Evolutionary conservation across 1,284 basidiomycete genomes (phyloP), one percentile per base, ranked within the genome.

Genomic region (Rugosomyces carneus): DNA sequence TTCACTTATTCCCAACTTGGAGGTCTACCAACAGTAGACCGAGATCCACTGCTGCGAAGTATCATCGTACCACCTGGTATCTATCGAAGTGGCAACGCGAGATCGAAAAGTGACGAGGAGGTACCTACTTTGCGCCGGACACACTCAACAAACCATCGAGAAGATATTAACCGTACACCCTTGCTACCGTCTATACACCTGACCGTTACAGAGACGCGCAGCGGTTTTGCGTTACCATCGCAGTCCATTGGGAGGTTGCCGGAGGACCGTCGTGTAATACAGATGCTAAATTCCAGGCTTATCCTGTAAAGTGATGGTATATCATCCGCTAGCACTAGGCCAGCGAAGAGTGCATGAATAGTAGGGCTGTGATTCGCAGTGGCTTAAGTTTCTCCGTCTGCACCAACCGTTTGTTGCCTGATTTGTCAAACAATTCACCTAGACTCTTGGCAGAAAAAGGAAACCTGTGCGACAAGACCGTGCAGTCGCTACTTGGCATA

Each of bases 231-330:
- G 43, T 42, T 50, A 16, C 45, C 63, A 34, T 61, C 65, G 42
- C 61, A 46, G n/a, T 44, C 63, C 58, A 32, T 44, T 65, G 59
- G 67, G n/a, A 70, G 76, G 47, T 58, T 72, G 52, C 64, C 78
- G 37, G 80, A 81, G 63, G 80, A 82, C 58, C 73, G 80, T 58
- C 68, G 79, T 39, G 68, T 83, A 53, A 81, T 82, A 47, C 73
- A 75, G 52, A 76, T 80, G 68, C 60, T 81, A 48, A 80, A 81
- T 60, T 63, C 65, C 24, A 54, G 57, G 39, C 60, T 61, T 54
- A 49, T 60, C 21, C 44, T 56, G 21, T 42, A 42, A 35, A 35
- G 21, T 16, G 15, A 31, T 5, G 2, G 11, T 18, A 15, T 24
- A 16, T n/a, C 15, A 16, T 3, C 21, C 7, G 21, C 3, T 23